These are phyloP conservation scores for Phytophthora nicotianae DNA, from an alignment of 352 stramenopile species.

Conservation along the genomic window DNA sequence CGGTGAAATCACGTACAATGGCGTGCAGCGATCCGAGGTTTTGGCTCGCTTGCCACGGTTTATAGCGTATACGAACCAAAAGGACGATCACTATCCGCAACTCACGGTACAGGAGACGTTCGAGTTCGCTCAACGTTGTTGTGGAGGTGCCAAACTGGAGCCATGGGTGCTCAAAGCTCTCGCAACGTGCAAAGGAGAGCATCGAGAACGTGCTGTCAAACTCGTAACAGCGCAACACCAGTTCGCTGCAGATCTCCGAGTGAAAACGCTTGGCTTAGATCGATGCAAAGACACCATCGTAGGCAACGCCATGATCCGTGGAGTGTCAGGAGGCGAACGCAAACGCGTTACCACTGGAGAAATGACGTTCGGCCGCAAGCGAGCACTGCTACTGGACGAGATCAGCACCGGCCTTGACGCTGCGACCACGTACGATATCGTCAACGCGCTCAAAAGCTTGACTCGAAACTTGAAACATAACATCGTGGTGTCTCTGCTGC, in stretches of 20 bases:
- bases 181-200: slow-evolving; percentile 41
- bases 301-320: slow-evolving; percentile 60
- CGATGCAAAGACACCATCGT: slow-evolving; percentile 68
- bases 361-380: slow-evolving; percentile 83
- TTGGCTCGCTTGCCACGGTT: slow-evolving; percentile 37
- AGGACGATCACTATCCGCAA: slow-evolving; percentile 87
- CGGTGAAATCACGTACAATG: slow-evolving; percentile 56
- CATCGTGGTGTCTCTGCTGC: slow-evolving; percentile 80
- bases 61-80: slow-evolving; percentile 55
- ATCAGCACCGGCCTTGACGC: slow-evolving; percentile 70
- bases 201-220: slow-evolving; percentile 38
- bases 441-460: slow-evolving; percentile 47
- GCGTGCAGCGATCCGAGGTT: slow-evolving; percentile 24
- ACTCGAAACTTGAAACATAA: slow-evolving; percentile 58
- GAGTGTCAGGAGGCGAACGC: slow-evolving; percentile 87
- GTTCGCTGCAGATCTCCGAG: slow-evolving; percentile 40
- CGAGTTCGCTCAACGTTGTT: slow-evolving; percentile 90
- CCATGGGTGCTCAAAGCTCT: slow-evolving; percentile 44
- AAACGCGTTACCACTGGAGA: slow-evolving; percentile 92
- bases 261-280: slow-evolving; percentile 50
- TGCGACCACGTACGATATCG: slow-evolving; percentile 67
- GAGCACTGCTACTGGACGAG: slow-evolving; percentile 80
- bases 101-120: slow-evolving; percentile 95
- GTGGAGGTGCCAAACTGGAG: slow-evolving; percentile 43
- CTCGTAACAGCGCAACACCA: slow-evolving; percentile 45